Base-by-base conservation (phyloP, 1,284 basidiomycete genomes). In the Omphalotus olearius region DNA sequence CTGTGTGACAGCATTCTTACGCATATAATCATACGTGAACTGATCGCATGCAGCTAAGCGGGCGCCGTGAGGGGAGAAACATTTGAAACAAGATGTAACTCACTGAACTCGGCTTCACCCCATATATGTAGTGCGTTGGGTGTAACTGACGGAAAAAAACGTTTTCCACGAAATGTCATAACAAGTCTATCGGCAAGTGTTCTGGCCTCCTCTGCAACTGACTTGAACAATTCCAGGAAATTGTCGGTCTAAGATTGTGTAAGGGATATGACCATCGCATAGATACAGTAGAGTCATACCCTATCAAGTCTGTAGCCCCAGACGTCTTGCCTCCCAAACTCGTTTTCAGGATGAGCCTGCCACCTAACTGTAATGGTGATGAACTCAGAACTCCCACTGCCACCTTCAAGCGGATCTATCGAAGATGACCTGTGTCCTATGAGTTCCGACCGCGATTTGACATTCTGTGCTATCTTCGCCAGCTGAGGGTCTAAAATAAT, bases 101-200 rank as follows among this genome's bases (percentile, higher is more conserved):
- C 48, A 86, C 86, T 77, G 36, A 90, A 67, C 44, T 83, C 78
- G 40, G 78, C 83, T 54, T 83, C 76, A 3, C 73, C 73, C 80
- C 83, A 87, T 14, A 89, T 76, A 14, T 72, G 73, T 43, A 89
- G 68, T n/a, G 76, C 75, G 37, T 77, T 69, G 0, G 87, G 85
- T 0, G 82, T 84, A 2, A 82, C 79, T 14, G 82, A 84, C 6
- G 83, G 70, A 58, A 82, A 88, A 37, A 90, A 70, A 2, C 78
- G 81, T 47, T 74, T 78, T 43, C 78, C 74, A 25, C 81, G 71
- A 53, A 81, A 78, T 11, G 66, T 81, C 53, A 90, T 67, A 26
- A 87, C 69, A 0, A 90, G 65, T 48, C 75, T 75, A 13, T 76
- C 68, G 2, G 62, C 57, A 10, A 74, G 69, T 14, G 86, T 69